phyloP scores from a whole-genome alignment of 1,284 basidiomycete genomes.

The Wolfiporia cocos region DNA sequence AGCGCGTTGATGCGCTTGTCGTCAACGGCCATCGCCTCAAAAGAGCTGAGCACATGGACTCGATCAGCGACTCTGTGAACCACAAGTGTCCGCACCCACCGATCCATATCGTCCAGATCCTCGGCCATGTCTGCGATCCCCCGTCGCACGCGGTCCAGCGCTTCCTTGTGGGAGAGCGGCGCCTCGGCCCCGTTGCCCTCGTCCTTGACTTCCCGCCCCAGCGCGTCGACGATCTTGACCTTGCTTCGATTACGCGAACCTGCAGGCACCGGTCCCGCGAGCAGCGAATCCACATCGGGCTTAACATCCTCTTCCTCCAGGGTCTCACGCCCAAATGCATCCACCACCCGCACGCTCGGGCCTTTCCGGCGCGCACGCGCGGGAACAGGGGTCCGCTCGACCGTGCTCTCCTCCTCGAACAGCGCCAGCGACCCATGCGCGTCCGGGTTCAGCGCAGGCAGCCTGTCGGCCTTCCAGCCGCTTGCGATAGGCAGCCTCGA shows the following conservation, averaged over 20 bases:
- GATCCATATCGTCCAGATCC: slow-evolving; percentile 49
- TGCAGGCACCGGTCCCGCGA: neutral
- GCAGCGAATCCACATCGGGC: neutral
- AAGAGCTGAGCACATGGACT: slow-evolving; percentile 24
- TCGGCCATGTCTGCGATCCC: slow-evolving; percentile 50
- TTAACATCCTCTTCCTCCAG: slow-evolving; percentile 14
- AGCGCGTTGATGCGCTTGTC: slow-evolving; percentile 43
- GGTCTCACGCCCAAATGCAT: slow-evolving; percentile 48
- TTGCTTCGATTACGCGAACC: slow-evolving; percentile 29
- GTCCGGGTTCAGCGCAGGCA: slow-evolving; percentile 2
- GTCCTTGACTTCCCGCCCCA: slow-evolving; percentile 54
- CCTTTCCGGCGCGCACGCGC: slow-evolving; percentile 22
- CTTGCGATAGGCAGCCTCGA: slow-evolving; percentile 1
- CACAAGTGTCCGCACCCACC: slow-evolving; percentile 29
- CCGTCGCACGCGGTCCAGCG: slow-evolving; percentile 47
- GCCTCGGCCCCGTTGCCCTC: slow-evolving; percentile 19
- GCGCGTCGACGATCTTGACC: slow-evolving; percentile 60
- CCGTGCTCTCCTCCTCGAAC: slow-evolving; percentile 1
- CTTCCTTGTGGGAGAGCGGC: slow-evolving; percentile 41
- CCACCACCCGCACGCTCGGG: slow-evolving; percentile 49
- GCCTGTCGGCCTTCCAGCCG: slow-evolving; percentile 2
- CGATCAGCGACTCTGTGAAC: slow-evolving; percentile 4
- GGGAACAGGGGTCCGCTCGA: slow-evolving; percentile 10
- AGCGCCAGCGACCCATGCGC: neutral
- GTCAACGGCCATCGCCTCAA: slow-evolving; percentile 30